phyloP scores from a whole-genome alignment of 140 eudicot genomes.

The Bidens hawaiensis region DNA sequence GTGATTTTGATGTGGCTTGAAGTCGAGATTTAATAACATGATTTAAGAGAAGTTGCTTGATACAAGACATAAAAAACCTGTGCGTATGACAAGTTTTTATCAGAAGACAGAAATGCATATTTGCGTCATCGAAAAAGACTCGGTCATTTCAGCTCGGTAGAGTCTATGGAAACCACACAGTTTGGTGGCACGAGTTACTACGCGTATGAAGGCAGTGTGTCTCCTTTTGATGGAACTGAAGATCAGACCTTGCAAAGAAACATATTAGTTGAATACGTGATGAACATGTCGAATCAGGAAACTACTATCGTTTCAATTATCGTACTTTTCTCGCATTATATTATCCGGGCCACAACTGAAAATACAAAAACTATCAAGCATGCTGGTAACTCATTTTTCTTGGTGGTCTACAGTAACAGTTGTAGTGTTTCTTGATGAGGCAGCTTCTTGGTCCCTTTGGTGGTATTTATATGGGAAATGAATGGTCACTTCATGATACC shows the following conservation, averaged over 20 bases:
- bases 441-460: too few relatives aligned
- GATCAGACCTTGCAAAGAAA: conserved; percentile 35
- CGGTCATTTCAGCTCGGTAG: conserved; percentile 29
- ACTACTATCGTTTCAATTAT: conserved; percentile 17
- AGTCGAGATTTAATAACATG: conserved; percentile 15
- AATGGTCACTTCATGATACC: too few relatives aligned
- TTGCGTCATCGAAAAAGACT: conserved; percentile 20
- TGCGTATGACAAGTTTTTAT: conserved; percentile 22
- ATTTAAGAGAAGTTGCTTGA: conserved; percentile 31
- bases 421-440: too few relatives aligned
- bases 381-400: too few relatives aligned
- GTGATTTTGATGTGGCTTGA: conserved; percentile 18
- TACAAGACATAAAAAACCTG: conserved; percentile 13
- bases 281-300: conserved; percentile 8
- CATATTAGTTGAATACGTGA: conserved; percentile 16
- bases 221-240: conserved; percentile 58
- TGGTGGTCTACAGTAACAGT: too few relatives aligned
- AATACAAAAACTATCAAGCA: too few relatives aligned
- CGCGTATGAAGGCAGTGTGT: conserved; percentile 53
- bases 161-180: conserved; percentile 25
- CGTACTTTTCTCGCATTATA: too few relatives aligned
- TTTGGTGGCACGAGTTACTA: conserved; percentile 32
- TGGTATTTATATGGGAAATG: too few relatives aligned
- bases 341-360: too few relatives aligned
- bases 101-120: conserved; percentile 22